These are phyloP conservation scores for Brasenia schreberi DNA, from an alignment of 164 flowering plant genomes.

Conservation along the genomic window DNA sequence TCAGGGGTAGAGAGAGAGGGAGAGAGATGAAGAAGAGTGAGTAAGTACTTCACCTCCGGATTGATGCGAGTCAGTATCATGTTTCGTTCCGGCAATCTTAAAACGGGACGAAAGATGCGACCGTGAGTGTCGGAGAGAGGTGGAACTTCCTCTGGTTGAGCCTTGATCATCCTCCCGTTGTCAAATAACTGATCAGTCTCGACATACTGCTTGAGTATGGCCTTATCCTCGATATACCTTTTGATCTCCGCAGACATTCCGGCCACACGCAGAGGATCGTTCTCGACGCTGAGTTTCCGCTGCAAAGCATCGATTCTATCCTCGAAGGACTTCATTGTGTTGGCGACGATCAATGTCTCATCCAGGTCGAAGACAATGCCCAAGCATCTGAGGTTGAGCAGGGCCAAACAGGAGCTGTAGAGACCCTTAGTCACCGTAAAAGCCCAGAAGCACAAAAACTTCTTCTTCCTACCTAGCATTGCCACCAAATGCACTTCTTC, in stretches of 20 bases:
- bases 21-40: background rate
- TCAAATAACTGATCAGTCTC: conserved; percentile 66
- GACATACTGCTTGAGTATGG: conserved; percentile 66
- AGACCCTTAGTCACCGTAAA: conserved; percentile 48
- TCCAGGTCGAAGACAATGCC: conserved; percentile 94
- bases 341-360: conserved; percentile 95
- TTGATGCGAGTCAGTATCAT: conserved; percentile 88
- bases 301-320: conserved; percentile 69
- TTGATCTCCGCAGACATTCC: conserved; percentile 84
- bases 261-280: conserved; percentile 36
- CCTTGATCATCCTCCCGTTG: conserved; percentile 47
- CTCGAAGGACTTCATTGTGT: conserved; percentile 94
- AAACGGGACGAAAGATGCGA: conserved; percentile 55
- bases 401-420: conserved; percentile 46
- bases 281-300: conserved; percentile 52
- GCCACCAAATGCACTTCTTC: conserved; percentile 93
- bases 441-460: conserved; percentile 86
- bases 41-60: conserved; percentile 67
- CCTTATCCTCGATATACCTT: conserved; percentile 65
- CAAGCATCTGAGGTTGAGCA: conserved; percentile 79
- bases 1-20: too few relatives aligned
- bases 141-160: conserved; percentile 65
- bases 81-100: conserved; percentile 77
- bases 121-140: conserved; percentile 34
- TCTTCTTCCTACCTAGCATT: conserved; percentile 79